phyloP scores from a whole-genome alignment of 257 asterid genomes.

The Galeopsis tetrahit region DNA sequence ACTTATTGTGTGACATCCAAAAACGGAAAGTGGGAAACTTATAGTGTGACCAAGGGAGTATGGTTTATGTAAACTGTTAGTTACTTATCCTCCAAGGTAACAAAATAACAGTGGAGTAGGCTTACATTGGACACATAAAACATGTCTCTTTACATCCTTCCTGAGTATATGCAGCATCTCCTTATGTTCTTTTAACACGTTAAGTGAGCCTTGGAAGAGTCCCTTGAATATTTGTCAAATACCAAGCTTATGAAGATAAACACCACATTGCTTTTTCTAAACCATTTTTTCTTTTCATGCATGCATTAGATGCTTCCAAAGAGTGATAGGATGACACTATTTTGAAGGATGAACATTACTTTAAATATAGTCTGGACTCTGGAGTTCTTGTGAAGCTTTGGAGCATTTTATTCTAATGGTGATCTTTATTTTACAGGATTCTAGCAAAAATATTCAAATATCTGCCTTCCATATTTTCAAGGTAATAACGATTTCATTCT shows the following conservation, averaged over 20 bases:
- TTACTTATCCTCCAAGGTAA: slow-evolving; percentile 13
- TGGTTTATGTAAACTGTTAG: not conserved
- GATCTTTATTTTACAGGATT: slow-evolving; percentile 62
- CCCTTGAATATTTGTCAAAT: slow-evolving; percentile 1
- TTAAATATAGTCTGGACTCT: slow-evolving; percentile 6
- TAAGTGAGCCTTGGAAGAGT: not conserved
- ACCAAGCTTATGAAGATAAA: slow-evolving; percentile 24
- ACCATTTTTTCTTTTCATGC: slow-evolving; percentile 12
- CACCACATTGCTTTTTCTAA: not conserved
- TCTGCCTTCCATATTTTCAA: slow-evolving; percentile 97
- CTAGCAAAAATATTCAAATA: slow-evolving; percentile 93
- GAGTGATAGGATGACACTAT: slow-evolving; percentile 3
- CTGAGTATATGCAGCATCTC: slow-evolving; percentile 11
- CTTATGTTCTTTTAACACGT: slow-evolving; percentile 10
- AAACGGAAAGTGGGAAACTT: too few relatives aligned
- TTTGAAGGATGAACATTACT: slow-evolving; percentile 25
- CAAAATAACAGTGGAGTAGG: not conserved
- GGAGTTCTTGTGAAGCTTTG: slow-evolving; percentile 13
- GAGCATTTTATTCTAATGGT: slow-evolving; percentile 28
- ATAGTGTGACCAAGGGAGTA: too few relatives aligned
- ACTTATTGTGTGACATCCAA: too few relatives aligned
- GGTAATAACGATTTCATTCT: slow-evolving; percentile 51
- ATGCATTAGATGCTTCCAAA: slow-evolving; percentile 24
- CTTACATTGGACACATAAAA: slow-evolving; percentile 4
- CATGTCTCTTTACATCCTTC: slow-evolving; percentile 1